Base-by-base conservation (phyloP, 2,329 filamentous ascomycete genomes). In the Calycina herbarum region DNA sequence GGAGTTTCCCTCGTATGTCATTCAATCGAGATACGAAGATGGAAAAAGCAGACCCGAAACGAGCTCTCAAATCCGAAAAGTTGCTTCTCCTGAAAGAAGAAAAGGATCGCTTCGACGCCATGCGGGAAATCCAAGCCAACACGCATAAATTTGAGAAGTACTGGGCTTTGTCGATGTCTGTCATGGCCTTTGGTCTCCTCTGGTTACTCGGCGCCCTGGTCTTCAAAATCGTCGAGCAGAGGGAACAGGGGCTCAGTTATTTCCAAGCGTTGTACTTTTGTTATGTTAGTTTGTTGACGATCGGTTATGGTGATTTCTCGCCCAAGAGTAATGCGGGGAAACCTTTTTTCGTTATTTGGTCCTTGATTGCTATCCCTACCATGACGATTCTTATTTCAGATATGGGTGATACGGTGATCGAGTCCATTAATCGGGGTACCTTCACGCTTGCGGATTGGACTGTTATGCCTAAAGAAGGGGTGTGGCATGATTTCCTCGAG, bases 291-390 rank as follows among this genome's bases (percentile, higher is more conserved):
- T 82, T 92, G 0, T 74, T 91, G 10, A 91, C 89, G 0, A 88
- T 91, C 57, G 89, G 89, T 1, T 91, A 91, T 69, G 89, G 89
- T 6, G 89, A 91, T 70, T 78, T 89, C 24, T 82, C 83, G 8
- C 89, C 89, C 0, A 83, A 83, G 67, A 85, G 83, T 6, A 90
- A 90, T 71, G 82, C 86, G 0, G 88, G 87, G 3, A 84, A 89
- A 58, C 86, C 87, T 0, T 89, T 91, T 73, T 92, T 92, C 73
- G 83, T 92, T 5, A 81, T 91, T 29, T 92, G 89, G 89, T 87
- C 83, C 31, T 77, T 91, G 2, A 80, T 91, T 48, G 88, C 89
- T 2, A 83, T 91, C 0, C 89, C 89, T 0, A 89, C 86, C 1
- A 89, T 91, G 84, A 91, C 89, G 0, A 87, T 90, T 40, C 79